Base-by-base conservation (phyloP, 177 flowering plant species). In the Vitis hybrid region DNA sequence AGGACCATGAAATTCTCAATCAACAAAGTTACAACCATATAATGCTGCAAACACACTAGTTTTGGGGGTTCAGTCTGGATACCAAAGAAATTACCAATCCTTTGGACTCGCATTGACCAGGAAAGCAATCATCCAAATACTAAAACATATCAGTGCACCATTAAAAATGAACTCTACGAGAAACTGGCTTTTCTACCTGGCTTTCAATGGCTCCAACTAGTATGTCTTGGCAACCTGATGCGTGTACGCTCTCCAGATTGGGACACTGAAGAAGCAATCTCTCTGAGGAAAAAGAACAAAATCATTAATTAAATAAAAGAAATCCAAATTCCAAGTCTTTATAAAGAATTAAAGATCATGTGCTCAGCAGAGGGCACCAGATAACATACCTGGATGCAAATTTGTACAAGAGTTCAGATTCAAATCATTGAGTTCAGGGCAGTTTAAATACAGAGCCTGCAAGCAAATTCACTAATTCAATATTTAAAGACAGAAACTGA, bases 381-480 rank as follows among this genome's bases (percentile, higher is more conserved):
- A 52, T 31, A 11, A 57, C 63, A 51, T 77, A 96, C 98, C 99
- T 69, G 98, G 97, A 74, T 87, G 87, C 82, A 97, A 82, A 78
- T 97, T 97, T 20, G 65, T 74, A 73, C 98, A 94, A 5, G 88
- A 87, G 75, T 81, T 97, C 39, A 97, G 79, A 81, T 94, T 97
- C 76, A 97, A 83, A 61, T 94, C 99, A 65, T 68, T 79, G 50
- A 94, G 94, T 76, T 84, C 82, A 6, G 97, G 98, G 62, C 99
- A 94, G 83, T 87, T 92, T 45, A 97, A 75, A 77, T 81, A 92
- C 51, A 96, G 74, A 61, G 96, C 94, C 99, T 97, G 94, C 84
- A 90, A 59, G 64, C 50, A 58, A 68, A 64, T 48, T 59, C 45
- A 45, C 18, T 63, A 10, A 60, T 5, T 68, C 65, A 79, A 68